Evolutionary conservation across 1,284 basidiomycete species (phyloP).

Genomic region (Boletellus dicymbophilus): DNA sequence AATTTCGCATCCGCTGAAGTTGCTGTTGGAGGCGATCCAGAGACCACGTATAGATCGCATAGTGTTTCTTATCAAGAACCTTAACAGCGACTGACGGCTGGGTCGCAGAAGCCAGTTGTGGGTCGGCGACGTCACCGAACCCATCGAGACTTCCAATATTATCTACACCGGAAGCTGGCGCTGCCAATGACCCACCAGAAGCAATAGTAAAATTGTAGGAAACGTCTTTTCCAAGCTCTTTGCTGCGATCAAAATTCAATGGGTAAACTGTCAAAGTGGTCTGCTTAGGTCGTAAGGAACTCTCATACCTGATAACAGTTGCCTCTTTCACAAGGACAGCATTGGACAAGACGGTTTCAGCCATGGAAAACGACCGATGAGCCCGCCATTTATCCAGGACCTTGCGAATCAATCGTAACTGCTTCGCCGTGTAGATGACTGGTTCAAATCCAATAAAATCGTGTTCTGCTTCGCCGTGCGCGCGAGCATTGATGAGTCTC

Average conservation of each 20-base stretch:
- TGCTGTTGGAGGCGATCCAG: constrained; percentile 87
- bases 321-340: constrained; percentile 93
- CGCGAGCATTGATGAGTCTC: constrained; percentile 77
- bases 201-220: constrained; percentile 92
- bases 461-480: constrained; percentile 70
- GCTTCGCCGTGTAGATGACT: constrained; percentile 77
- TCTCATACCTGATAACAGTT: constrained; percentile 87
- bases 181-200: constrained; percentile 78
- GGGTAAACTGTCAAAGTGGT: constrained; percentile 6
- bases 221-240: constrained; percentile 83
- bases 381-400: constrained; percentile 85
- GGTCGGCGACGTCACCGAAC: constrained; percentile 91
- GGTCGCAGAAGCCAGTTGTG: constrained; percentile 64
- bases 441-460: constrained; percentile 70
- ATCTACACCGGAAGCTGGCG: constrained; percentile 83
- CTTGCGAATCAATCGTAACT: constrained; percentile 78
- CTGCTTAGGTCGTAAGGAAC: constrained; percentile 3
- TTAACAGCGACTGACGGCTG: constrained; percentile 91
- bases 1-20: constrained; percentile 91
- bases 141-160: constrained; percentile 87
- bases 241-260: constrained; percentile 46
- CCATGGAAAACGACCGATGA: constrained; percentile 88
- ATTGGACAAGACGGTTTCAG: constrained; percentile 83
- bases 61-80: constrained; percentile 85
- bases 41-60: constrained; percentile 91